Evolutionary conservation across 345 rosid species (phyloP).

Genomic region (Syzygium jambos): DNA sequence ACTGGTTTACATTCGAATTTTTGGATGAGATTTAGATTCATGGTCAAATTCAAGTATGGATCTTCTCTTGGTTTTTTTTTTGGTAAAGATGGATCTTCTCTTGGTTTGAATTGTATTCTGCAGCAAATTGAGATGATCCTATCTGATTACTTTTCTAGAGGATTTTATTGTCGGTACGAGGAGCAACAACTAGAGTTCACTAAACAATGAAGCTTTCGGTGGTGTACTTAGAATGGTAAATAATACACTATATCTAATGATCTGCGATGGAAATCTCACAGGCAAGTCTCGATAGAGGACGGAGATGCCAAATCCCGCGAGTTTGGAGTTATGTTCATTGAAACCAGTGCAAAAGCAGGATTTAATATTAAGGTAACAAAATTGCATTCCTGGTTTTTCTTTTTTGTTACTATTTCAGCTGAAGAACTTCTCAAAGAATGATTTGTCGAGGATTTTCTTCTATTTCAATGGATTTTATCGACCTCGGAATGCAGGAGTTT

Average conservation of each 20-base stretch:
- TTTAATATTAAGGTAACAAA: conserved; percentile 76
- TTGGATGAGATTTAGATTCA: background rate
- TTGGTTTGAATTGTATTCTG: background rate
- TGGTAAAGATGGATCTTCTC: background rate
- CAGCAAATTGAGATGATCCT: background rate
- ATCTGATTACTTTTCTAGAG: background rate
- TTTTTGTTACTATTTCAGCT: background rate
- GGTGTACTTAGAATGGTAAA: background rate
- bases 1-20: background rate
- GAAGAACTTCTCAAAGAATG: background rate
- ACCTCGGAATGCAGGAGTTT: background rate
- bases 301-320: conserved; percentile 86
- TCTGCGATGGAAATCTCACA: conserved; percentile 12
- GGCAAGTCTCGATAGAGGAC: conserved; percentile 97
- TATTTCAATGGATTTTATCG: background rate
- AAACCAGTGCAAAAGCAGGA: conserved; percentile 96
- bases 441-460: background rate
- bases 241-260: background rate
- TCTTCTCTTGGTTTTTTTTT: background rate
- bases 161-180: background rate
- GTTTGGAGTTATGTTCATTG: conserved; percentile 79
- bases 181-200: background rate
- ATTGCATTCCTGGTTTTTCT: background rate
- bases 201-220: background rate
- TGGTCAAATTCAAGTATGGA: background rate